Percentiles rank a stretch among this genome's conserved stretches.
Conservation (phyloP, 208 protist species). For the Cochliopodium minus region DNA sequence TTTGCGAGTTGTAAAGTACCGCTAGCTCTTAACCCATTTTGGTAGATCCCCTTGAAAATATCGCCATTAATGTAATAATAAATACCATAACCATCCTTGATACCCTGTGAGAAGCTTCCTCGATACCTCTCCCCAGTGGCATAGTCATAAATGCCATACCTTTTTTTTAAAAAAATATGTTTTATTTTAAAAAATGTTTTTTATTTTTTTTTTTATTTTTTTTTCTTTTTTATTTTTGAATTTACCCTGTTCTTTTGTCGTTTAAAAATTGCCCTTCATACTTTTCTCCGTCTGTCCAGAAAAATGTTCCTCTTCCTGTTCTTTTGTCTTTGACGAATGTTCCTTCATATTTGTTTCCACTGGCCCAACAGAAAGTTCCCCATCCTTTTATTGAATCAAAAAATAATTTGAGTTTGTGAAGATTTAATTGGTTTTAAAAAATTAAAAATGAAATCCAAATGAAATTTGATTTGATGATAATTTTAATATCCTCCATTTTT, state of each 20-base stretch:
- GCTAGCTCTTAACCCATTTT: too few relatives aligned
- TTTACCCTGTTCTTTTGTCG: slow-evolving; percentile 1
- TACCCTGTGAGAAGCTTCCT: slow-evolving; percentile 46
- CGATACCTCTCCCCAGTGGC: slow-evolving; percentile 33
- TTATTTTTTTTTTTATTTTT: too few relatives aligned
- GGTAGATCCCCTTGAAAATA: neutral
- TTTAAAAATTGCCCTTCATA: slow-evolving; percentile 11
- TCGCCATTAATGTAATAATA: slow-evolving; percentile 20
- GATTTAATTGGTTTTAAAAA: too few relatives aligned
- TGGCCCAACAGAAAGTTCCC: neutral
- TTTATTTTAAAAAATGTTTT: too few relatives aligned
- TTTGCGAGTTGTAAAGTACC: too few relatives aligned
- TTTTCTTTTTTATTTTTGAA: too few relatives aligned
- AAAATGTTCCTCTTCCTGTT: slow-evolving; percentile 7
- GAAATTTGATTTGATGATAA: too few relatives aligned
- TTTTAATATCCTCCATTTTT: too few relatives aligned
- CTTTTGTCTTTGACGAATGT: slow-evolving; percentile 7
- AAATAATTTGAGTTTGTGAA: too few relatives aligned
- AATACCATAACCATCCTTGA: slow-evolving; percentile 53
- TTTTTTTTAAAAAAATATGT: too few relatives aligned
- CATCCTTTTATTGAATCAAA: too few relatives aligned
- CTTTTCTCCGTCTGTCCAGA: neutral
- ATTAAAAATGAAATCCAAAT: too few relatives aligned
- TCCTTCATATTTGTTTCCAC: slow-evolving; percentile 18
- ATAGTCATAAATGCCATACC: slow-evolving; percentile 46